Percentiles rank a stretch among this genome's conserved stretches.
phyloP scores from a whole-genome alignment of 2,329 filamentous ascomycete species.

The Colletotrichum spaethianum region DNA sequence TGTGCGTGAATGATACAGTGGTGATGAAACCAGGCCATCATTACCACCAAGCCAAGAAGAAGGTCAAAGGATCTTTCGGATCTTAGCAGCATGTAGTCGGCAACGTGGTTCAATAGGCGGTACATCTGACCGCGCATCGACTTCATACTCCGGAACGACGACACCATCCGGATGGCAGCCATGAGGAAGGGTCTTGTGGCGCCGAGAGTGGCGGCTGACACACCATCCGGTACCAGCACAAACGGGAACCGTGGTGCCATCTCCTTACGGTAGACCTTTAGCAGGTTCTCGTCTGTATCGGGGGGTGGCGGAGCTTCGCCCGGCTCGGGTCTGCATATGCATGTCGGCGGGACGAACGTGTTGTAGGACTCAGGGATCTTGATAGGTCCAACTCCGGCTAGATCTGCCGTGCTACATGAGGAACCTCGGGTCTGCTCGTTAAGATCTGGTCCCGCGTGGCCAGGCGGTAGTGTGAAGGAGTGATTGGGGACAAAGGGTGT shows the following conservation, averaged over 20 bases:
- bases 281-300: conserved; percentile 61
- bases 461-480: background rate
- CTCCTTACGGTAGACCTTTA: conserved; percentile 60
- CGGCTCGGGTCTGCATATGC: conserved; percentile 61
- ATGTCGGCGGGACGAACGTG: conserved; percentile 60
- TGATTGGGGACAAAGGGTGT: background rate
- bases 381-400: conserved; percentile 46
- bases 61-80: conserved; percentile 66
- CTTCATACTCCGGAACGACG: conserved; percentile 61
- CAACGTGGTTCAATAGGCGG: conserved; percentile 60
- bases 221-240: conserved; percentile 57
- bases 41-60: conserved; percentile 63
- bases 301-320: conserved; percentile 56
- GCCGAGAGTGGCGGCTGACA: conserved; percentile 55
- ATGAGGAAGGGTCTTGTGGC: conserved; percentile 63
- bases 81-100: conserved; percentile 64
- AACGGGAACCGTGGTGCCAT: conserved; percentile 63
- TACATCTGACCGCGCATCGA: conserved; percentile 67
- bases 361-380: conserved; percentile 61
- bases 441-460: background rate
- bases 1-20: conserved; percentile 69
- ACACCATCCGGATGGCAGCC: conserved; percentile 64
- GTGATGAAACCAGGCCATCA: conserved; percentile 67
- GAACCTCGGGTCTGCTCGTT: conserved; percentile 15
- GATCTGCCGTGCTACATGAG: conserved; percentile 28